Evolutionary conservation across 2,329 filamentous ascomycete species (phyloP), one percentile per base, ranked within the genome.

Genomic region (Fusarium palustre): DNA sequence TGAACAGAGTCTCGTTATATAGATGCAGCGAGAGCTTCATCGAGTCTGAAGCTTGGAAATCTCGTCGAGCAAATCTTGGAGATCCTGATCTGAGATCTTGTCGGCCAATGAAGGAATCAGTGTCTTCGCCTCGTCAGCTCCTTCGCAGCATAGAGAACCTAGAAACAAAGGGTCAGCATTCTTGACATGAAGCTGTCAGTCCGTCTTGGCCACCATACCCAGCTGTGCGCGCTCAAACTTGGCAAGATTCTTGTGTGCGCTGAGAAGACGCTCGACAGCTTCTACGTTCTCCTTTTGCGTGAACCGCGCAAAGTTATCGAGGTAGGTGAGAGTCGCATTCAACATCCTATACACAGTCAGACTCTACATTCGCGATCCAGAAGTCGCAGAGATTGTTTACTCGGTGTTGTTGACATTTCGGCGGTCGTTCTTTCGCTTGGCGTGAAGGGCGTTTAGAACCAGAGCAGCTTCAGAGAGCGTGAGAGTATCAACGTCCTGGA

Each of bases 201-300:
- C 13, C 18, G 12, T 39, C 24, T 30, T 52, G 22, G 22, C 18
- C n/a, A 48, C 24, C 85, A 64, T 84, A 94, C 94, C 95, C 68
- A 98, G 85, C 82, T 97, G 93, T 45, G 93, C 94, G 75, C 93
- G 89, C 86, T 99, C 96, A 78, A 98, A 98, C 79, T 94, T 92
- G 76, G 93, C 92, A 73, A 99, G 84, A 78, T 93, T 89, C 69
- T 89, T 88, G 77, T 93, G 91, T 61, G 91, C 88, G 71, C 92
- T 92, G 68, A 97, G 86, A 74, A 97, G 84, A 63, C 93, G 89
- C 81, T 97, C 94, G 33, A 98, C 93, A n/a, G 93, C 92, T 82
- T 97, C 92, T 76, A 97, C 92, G 72, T 96, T 96, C 79, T 97
- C 93, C 79, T 95, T 94, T 75, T 94, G 90, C 83, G 97, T 97